Evolutionary conservation across 2,329 filamentous ascomycete genomes (phyloP).

Genomic region (Claviceps cyperi): DNA sequence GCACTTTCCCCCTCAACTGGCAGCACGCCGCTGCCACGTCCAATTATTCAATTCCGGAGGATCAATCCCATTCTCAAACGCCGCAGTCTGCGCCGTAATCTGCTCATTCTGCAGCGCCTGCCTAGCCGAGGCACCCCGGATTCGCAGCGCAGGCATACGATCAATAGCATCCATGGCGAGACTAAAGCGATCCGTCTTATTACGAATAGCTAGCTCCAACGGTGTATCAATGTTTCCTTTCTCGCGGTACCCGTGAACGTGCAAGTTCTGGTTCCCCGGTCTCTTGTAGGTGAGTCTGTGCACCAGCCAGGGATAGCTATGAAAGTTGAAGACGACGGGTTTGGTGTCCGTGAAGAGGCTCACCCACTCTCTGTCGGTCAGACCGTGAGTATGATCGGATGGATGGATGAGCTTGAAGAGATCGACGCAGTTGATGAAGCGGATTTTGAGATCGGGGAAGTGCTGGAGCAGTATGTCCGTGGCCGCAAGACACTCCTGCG

Average conservation of each 20-base stretch:
- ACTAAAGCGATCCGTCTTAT: slow-evolving; percentile 63
- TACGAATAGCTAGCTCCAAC: slow-evolving; percentile 63
- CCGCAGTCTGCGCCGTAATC: slow-evolving; percentile 47
- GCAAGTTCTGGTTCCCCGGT: slow-evolving; percentile 50
- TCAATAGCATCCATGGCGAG: slow-evolving; percentile 67
- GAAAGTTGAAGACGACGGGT: slow-evolving; percentile 73
- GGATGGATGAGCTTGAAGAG: slow-evolving; percentile 65
- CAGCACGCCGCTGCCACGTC: slow-evolving; percentile 41
- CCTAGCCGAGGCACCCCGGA: slow-evolving; percentile 45
- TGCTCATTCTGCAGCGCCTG: slow-evolving; percentile 51
- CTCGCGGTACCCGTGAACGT: slow-evolving; percentile 68
- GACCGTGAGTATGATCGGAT: slow-evolving; percentile 57
- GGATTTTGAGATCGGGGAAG: slow-evolving; percentile 58
- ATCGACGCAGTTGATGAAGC: slow-evolving; percentile 69
- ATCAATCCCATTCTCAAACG: slow-evolving; percentile 58
- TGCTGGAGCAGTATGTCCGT: slow-evolving; percentile 58
- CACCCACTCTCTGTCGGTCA: slow-evolving; percentile 50
- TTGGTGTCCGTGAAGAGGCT: slow-evolving; percentile 58
- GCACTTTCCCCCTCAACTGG: slow-evolving; percentile 21
- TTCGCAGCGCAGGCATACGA: slow-evolving; percentile 45
- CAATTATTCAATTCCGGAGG: slow-evolving; percentile 50
- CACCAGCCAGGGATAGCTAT: slow-evolving; percentile 69
- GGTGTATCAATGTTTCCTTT: slow-evolving; percentile 78
- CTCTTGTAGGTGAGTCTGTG: slow-evolving; percentile 66
- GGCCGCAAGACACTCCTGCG: slow-evolving; percentile 60